Evolutionary conservation across 306 rosid genomes (phyloP), one percentile per base, ranked within the genome.

Genomic region (Acmispon strigosus): DNA sequence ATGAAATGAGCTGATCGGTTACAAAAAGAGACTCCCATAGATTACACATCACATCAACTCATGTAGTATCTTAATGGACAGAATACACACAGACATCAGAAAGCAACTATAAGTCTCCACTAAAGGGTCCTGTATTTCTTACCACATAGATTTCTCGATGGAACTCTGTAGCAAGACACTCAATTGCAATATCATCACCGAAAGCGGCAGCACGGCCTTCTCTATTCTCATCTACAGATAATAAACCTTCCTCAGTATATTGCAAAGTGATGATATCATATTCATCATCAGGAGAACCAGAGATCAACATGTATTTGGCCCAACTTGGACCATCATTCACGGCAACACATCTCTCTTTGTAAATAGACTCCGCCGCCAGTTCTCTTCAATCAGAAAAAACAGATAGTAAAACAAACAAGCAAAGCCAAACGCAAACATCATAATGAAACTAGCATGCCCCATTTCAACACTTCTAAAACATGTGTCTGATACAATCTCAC

Each of bases 151-250:
- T 87, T 77, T 94, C 99, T 37, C 99, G 89, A 76, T 89, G 86
- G 81, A 94, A 94, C 82, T 94, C 97, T 3, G 97, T 94, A 16
- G 99, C 96, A 66, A 94, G 99, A 75, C 99, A 94, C 74, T 91
- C 97, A n/a, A 91, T 94, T 32, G 99, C 99, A 65, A 91, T 89
- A 72, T 94, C 99, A 72, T 94, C 99, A 5, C 99, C 99, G 44
- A 94, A 94, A 41, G 99, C 99, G 14, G 97, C 99, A 7, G 97
- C 99, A 64, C 86, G 96, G 32, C 99, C 99, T 42, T 75, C 83
- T 68, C 92, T 82, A 54, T 94, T 94, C 80, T 94, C 99, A 43
- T 91, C 97, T 48, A 91, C 85, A 60, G 94, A 83, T 77, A 94
- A 80, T 15, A 94, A 82, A 53, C 97, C 96, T 70, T 89, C 97